phyloP scores from a whole-genome alignment of 2,329 filamentous ascomycete species.

The Aspergillus nomiae region DNA sequence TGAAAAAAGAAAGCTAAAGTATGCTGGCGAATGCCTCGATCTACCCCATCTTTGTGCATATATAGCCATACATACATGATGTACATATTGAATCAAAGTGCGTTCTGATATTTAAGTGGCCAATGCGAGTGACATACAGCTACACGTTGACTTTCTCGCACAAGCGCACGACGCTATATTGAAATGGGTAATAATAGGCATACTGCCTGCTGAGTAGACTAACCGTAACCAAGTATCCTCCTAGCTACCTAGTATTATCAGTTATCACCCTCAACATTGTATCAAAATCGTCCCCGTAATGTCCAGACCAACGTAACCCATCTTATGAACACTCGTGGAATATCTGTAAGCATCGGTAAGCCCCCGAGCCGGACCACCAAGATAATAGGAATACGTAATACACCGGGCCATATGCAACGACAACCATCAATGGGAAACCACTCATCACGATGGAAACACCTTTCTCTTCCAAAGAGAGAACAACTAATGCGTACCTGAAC shows the following conservation, averaged over 20 bases:
- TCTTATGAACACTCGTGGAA: too few relatives aligned
- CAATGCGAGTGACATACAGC: background rate
- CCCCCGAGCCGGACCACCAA: background rate
- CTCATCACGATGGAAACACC: too few relatives aligned
- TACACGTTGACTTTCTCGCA: background rate
- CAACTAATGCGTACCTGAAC: too few relatives aligned
- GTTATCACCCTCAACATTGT: background rate
- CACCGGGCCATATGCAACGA: too few relatives aligned
- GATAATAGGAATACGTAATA: too few relatives aligned
- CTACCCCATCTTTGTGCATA: conserved; percentile 12
- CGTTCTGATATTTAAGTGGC: background rate
- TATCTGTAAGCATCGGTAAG: too few relatives aligned
- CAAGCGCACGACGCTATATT: background rate
- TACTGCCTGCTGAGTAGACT: background rate
- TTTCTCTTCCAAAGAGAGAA: too few relatives aligned
- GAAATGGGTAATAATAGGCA: background rate
- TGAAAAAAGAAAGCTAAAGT: background rate
- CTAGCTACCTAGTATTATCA: too few relatives aligned
- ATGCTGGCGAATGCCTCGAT: conserved; percentile 8
- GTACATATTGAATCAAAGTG: conserved; percentile 17
- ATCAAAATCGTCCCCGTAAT: background rate
- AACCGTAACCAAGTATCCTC: too few relatives aligned
- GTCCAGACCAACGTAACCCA: too few relatives aligned
- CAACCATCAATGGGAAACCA: too few relatives aligned
- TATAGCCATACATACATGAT: conserved; percentile 14